Base-by-base conservation (phyloP, 192 early-diverging fungal species). In the Podochytrium sp. region DNA sequence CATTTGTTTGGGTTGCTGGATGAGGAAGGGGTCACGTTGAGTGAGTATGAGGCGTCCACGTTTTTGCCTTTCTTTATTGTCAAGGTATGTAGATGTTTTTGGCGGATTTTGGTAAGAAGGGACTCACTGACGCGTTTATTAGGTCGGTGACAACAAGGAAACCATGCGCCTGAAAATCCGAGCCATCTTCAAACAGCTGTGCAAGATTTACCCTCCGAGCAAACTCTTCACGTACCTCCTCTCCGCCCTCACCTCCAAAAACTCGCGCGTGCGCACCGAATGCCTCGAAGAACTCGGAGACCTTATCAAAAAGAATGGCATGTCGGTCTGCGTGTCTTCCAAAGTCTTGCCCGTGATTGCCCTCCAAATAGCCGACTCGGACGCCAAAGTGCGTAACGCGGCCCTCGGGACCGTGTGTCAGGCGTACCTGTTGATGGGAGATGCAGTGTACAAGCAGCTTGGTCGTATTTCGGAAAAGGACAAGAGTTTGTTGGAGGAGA, bases 91-190 rank as follows among this genome's bases (percentile, higher is more conserved):
- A 10, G 29, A 79, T 80, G 23, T 23, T 41, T 29, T 6, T 57
- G 12, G 23, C 33, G n/a, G 6, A 41, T 25, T 81, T n/a, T n/a
- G n/a, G n/a, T n/a, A n/a, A n/a, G n/a, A n/a, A n/a, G n/a, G n/a
- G n/a, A n/a, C n/a, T n/a, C n/a, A n/a, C 37, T 37, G 4, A 58
- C 29, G 12, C 14, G 14, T 38, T 71, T 79, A 88, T 30, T 76
- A 94, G 77, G 78, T 93, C 3, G 95, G 95, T 18, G 94, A 96
- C 71, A 84, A 88, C 60, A 96, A 96, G 73, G 94, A 96, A 67
- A 81, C 83, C 1, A 91, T 96, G 78, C 83, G 93, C 14, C 77
- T 81, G 4, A 86, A 91, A 47, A 86, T 94, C 7, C 87, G 92
- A 10, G 75, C 80, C 3, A 87, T 96, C n/a, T 78, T 93, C 52